These are phyloP conservation scores for Dictyostelium intermedium DNA, from an alignment of 78 protist species.

Conservation along the genomic window DNA sequence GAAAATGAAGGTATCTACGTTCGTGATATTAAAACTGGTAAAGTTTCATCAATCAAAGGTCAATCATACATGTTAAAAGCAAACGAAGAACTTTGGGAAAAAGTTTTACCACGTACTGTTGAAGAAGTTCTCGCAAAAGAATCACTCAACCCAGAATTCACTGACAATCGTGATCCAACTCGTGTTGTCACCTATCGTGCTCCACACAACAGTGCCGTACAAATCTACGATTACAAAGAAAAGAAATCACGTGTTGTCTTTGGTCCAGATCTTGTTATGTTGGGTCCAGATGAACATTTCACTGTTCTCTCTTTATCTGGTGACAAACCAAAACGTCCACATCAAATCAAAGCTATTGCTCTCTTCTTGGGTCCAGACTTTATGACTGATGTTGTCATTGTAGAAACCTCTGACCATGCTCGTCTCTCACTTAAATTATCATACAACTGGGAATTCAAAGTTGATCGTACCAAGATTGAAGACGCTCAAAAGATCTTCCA, in stretches of 20 bases:
- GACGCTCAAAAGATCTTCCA: conserved; percentile 87
- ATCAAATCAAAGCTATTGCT: conserved; percentile 86
- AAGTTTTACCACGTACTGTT: conserved; percentile 89
- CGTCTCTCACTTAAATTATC: conserved; percentile 90
- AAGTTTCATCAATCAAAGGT: conserved; percentile 83
- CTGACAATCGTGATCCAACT: conserved; percentile 82
- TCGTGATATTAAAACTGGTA: conserved; percentile 90
- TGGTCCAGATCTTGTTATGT: conserved; percentile 96
- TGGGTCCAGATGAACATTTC: conserved; percentile 95
- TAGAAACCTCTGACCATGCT: conserved; percentile 96
- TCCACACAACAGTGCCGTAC: conserved; percentile 95
- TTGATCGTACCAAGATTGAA: conserved; percentile 35
- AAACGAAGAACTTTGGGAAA: conserved; percentile 93
- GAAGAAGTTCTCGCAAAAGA: conserved; percentile 91
- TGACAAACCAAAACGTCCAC: conserved; percentile 95
- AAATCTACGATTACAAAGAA: conserved; percentile 91
- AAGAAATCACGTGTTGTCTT: conserved; percentile 91
- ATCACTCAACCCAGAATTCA: conserved; percentile 26
- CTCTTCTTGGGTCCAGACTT: conserved; percentile 96
- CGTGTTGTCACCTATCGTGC: conserved; percentile 91
- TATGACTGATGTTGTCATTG: conserved; percentile 92
- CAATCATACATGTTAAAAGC: conserved; percentile 91
- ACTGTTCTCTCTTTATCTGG: conserved; percentile 92
- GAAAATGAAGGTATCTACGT: conserved; percentile 96
- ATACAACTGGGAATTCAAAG: conserved; percentile 94